Conservation (phyloP, 768 basidiomycete species). For the Agaricus sinodeliciosus region DNA sequence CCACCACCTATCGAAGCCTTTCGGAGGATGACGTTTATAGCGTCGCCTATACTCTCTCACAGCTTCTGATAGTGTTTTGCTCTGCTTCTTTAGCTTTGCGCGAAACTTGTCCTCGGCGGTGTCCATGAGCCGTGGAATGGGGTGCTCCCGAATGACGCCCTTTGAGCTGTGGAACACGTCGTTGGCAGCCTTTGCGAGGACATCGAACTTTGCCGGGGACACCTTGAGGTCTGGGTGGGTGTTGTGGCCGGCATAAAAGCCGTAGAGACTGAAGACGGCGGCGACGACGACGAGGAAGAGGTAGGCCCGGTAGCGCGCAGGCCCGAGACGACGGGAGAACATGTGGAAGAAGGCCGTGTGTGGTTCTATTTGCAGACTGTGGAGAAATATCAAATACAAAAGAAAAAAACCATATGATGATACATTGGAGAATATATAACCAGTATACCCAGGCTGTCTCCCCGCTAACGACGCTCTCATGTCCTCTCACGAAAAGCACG, state of each 20-base stretch:
- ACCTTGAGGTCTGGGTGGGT: constrained; percentile 15
- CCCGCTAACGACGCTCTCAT: background rate
- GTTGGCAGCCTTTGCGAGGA: constrained; percentile 12
- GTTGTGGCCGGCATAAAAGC: constrained; percentile 36
- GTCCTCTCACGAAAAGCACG: constrained; percentile 7
- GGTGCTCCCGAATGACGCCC: constrained; percentile 42
- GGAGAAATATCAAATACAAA: background rate
- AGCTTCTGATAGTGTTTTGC: constrained; percentile 70
- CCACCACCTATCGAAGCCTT: constrained; percentile 92
- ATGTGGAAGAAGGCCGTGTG: background rate
- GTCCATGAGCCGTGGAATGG: constrained; percentile 79
- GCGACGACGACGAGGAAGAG: constrained; percentile 36
- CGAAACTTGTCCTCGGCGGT: constrained; percentile 75
- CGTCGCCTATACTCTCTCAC: constrained; percentile 76
- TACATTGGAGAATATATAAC: background rate
- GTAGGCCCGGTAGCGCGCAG: constrained; percentile 23
- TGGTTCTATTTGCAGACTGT: constrained; percentile 1
- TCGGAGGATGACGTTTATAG: constrained; percentile 76
- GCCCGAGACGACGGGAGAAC: background rate
- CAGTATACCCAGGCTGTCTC: background rate
- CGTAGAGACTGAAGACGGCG: constrained; percentile 43
- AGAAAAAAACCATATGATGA: no score
- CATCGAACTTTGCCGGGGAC: constrained; percentile 16
- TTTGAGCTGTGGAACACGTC: constrained; percentile 15
- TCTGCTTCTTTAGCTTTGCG: constrained; percentile 64